phyloP scores from a whole-genome alignment of 371 early-diverging fungal species.

The Actinomucor elegans region DNA sequence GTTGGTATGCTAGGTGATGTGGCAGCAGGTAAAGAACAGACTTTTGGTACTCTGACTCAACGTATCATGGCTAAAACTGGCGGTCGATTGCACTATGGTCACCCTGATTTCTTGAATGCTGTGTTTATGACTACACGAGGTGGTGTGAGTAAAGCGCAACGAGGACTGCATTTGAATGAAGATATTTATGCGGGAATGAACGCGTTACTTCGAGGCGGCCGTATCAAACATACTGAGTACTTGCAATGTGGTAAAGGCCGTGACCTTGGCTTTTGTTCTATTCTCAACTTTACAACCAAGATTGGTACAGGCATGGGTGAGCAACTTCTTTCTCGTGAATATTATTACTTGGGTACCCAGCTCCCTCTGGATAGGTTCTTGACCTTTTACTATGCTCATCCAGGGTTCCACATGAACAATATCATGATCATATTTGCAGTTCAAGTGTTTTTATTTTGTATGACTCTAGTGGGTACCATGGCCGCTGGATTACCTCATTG shows the following conservation, averaged over 20 bases:
- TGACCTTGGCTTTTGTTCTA: constrained; percentile 89
- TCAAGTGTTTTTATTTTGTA: constrained; percentile 80
- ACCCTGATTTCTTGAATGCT: constrained; percentile 90
- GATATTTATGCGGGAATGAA: constrained; percentile 94
- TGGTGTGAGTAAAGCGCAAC: constrained; percentile 88
- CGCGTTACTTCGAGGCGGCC: constrained; percentile 81
- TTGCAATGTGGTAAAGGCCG: constrained; percentile 92
- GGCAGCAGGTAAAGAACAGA: constrained; percentile 90
- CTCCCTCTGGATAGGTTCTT: constrained; percentile 84
- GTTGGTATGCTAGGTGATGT: constrained; percentile 89
- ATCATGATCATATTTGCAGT: constrained; percentile 87
- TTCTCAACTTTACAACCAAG: constrained; percentile 88
- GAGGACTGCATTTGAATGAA: constrained; percentile 89
- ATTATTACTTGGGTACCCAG: constrained; percentile 86
- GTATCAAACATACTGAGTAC: constrained; percentile 92
- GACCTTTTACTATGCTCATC: constrained; percentile 88
- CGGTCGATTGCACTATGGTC: constrained; percentile 88
- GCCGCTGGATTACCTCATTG: constrained; percentile 56
- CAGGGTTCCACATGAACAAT: constrained; percentile 93
- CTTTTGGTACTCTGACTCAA: constrained; percentile 87
- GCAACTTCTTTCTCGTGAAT: constrained; percentile 88
- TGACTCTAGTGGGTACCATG: constrained; percentile 76
- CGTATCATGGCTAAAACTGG: constrained; percentile 87
- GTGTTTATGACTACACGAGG: constrained; percentile 89
- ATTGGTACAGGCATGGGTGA: constrained; percentile 94